These are phyloP conservation scores for Haplosporangium sp. DNA, from an alignment of 371 early-diverging fungal species.

Conservation along the genomic window DNA sequence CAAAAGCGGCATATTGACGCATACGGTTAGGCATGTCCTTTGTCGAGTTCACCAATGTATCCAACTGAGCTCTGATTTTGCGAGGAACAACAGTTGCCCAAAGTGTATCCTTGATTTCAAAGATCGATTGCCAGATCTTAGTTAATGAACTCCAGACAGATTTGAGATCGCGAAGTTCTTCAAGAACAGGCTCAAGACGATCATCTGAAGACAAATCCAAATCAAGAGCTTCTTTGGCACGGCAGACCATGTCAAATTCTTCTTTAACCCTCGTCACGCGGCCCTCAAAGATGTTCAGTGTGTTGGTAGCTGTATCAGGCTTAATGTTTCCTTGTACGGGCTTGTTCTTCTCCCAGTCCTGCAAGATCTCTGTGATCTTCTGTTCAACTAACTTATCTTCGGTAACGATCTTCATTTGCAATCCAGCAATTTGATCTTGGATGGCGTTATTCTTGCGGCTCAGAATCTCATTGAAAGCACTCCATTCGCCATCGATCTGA, in stretches of 20 bases:
- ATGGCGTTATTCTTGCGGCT: constrained; percentile 92
- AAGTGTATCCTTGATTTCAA: constrained; percentile 87
- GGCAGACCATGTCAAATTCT: constrained; percentile 89
- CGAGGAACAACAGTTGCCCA: constrained; percentile 94
- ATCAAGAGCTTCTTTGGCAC: constrained; percentile 95
- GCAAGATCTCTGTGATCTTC: constrained; percentile 86
- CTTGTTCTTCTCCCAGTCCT: constrained; percentile 95
- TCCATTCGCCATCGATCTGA: constrained; percentile 97
- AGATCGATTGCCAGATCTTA: constrained; percentile 85
- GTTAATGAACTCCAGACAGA: constrained; percentile 93
- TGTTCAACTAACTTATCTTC: constrained; percentile 91
- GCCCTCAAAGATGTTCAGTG: constrained; percentile 88
- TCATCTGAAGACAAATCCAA: constrained; percentile 77
- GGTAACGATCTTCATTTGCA: constrained; percentile 91
- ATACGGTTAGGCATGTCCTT: constrained; percentile 95
- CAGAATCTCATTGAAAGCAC: constrained; percentile 94
- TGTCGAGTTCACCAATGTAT: constrained; percentile 82
- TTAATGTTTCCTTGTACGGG: constrained; percentile 95
- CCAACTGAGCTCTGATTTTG: constrained; percentile 89
- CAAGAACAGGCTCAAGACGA: constrained; percentile 88
- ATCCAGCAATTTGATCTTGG: constrained; percentile 88
- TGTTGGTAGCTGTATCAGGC: constrained; percentile 87
- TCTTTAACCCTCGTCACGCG: constrained; percentile 87
- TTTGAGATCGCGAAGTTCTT: constrained; percentile 94
- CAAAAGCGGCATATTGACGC: constrained; percentile 98